Base-by-base conservation (phyloP, 352 stramenopile genomes). In the Globisporangium radiosum region DNA sequence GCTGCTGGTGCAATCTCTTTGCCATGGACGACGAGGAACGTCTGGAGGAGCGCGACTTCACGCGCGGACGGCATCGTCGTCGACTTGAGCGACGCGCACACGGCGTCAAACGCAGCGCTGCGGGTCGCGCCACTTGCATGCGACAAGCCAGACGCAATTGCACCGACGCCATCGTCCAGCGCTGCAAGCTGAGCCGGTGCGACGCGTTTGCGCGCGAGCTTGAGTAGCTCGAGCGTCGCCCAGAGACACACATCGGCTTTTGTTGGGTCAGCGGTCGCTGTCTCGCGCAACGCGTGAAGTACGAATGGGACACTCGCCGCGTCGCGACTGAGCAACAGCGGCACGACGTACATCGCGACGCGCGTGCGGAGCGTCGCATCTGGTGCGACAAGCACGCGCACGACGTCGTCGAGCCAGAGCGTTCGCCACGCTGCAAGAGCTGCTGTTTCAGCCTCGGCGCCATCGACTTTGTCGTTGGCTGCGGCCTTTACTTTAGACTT, bases 51-150 rank as follows among this genome's bases (percentile, higher is more conserved):
- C 17, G 58, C 40, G 9, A 92, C 59, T 45, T 94, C 84, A 49
- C 78, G 68, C 0, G 61, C 56, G 7, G 68, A 74, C 8, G 84
- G 84, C 66, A 91, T 75, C 37, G 78, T 84, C 13, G 84, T 94
- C 7, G 84, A 90, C 56, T 92, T 94, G 14, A 94, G 66, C 49
- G 77, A 91, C 7, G 78, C 73, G 51, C 81, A 92, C 11, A 94
- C 69, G 17, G 83, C 83, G 58, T 94, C 84, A 64, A 91, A 94
- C 33, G 84, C 80, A 14, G 81, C 70, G n/a, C 66, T 70, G 37
- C 84, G 80, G 6, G 78, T 88, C 58, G 88, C 81, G 1, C 56
- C 66, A 1, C 72, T 70, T 0, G 70, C 69, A 53, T 94, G 81
- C n/a, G 70, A 57, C 13, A 94, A 70, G 0, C 80, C 84, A 2